Conservation (phyloP, 495 filamentous ascomycete species). For the Penicillium alfredii region DNA sequence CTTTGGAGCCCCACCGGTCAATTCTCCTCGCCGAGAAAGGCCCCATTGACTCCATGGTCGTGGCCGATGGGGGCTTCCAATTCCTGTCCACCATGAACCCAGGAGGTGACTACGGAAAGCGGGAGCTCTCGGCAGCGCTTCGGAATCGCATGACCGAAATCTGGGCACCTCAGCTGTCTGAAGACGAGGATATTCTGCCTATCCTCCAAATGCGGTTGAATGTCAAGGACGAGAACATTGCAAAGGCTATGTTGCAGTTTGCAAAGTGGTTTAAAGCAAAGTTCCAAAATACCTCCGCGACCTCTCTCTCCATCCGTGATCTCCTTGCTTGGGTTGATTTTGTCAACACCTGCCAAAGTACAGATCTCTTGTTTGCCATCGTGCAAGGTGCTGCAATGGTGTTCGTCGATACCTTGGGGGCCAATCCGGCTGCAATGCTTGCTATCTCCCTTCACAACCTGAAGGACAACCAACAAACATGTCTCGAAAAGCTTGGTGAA, state of each 20-base stretch:
- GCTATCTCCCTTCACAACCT: slow-evolving; percentile 55
- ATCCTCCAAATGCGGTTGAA: slow-evolving; percentile 74
- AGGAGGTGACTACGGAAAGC: slow-evolving; percentile 95
- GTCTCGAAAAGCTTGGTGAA: slow-evolving; percentile 64
- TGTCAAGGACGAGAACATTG: slow-evolving; percentile 40
- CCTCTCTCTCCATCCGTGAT: slow-evolving; percentile 81
- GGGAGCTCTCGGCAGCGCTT: slow-evolving; percentile 89
- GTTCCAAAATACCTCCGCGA: slow-evolving; percentile 65
- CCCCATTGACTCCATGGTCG: slow-evolving; percentile 67
- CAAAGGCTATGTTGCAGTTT: slow-evolving; percentile 69
- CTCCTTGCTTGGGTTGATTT: slow-evolving; percentile 92
- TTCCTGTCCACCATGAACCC: slow-evolving; percentile 99
- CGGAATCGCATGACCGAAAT: slow-evolving; percentile 98
- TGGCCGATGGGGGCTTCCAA: slow-evolving; percentile 78
- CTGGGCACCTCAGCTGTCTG: slow-evolving; percentile 82
- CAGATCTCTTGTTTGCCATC: slow-evolving; percentile 52
- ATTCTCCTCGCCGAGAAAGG: slow-evolving; percentile 94
- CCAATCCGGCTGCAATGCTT: slow-evolving; percentile 82
- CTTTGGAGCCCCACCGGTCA: slow-evolving; percentile 82
- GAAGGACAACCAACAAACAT: slow-evolving; percentile 57
- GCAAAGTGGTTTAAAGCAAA: slow-evolving; percentile 83
- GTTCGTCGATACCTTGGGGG: slow-evolving; percentile 89
- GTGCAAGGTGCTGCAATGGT: slow-evolving; percentile 91
- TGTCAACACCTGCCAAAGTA: slow-evolving; percentile 56
- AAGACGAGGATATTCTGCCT: slow-evolving; percentile 76